phyloP scores from a whole-genome alignment of 176 grass and related monocot species.

The Guadua angustifolia region DNA sequence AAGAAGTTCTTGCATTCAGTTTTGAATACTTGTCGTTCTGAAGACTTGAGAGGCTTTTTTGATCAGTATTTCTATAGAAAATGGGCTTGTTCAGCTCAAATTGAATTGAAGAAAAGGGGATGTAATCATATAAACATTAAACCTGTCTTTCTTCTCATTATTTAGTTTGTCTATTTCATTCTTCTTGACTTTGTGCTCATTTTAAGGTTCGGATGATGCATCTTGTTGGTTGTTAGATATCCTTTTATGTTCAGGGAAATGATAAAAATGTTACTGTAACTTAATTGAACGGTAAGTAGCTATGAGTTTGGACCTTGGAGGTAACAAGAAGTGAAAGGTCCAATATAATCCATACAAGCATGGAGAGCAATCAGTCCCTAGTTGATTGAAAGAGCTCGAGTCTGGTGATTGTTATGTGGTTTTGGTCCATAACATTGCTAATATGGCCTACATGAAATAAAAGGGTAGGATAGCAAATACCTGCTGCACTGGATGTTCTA shows the following conservation, averaged over 20 bases:
- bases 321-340: background rate
- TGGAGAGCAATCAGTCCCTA: background rate
- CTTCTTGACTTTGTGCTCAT: background rate
- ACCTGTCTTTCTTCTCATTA: background rate
- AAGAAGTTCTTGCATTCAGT: background rate
- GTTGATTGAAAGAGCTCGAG: too few species aligned
- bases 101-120: background rate
- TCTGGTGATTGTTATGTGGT: background rate
- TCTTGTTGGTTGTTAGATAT: background rate
- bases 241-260: background rate
- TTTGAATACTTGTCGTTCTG: background rate
- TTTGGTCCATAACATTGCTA: background rate
- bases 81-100: background rate
- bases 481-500: background rate
- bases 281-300: too few species aligned
- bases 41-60: background rate
- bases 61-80: conserved; percentile 1
- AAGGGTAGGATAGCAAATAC: background rate
- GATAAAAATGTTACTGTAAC: background rate
- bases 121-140: conserved; percentile 26
- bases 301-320: too few species aligned
- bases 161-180: background rate
- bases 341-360: background rate
- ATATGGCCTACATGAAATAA: background rate
- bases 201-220: background rate